Evolutionary conservation across 768 basidiomycete genomes (phyloP).

Genomic region (Boletellus ananas): DNA sequence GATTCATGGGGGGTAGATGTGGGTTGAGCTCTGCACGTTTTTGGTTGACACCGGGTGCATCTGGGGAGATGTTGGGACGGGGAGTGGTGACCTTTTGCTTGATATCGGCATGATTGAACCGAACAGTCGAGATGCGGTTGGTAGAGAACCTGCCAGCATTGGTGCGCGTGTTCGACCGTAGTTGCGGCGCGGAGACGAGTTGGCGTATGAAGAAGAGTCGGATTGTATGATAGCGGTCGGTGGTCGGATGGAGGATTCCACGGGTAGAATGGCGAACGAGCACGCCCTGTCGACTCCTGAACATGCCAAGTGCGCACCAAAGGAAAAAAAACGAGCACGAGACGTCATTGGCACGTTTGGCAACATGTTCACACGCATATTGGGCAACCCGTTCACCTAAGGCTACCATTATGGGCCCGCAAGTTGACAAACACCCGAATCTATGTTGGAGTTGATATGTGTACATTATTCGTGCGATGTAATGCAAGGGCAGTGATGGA

Average conservation of each 20-base stretch:
- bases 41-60: slow-evolving; percentile 3
- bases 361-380: background rate
- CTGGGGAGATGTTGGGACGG: background rate
- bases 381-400: too few relatives aligned
- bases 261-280: slow-evolving; percentile 26
- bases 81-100: slow-evolving; percentile 2
- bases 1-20: slow-evolving; percentile 33
- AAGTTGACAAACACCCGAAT: too few relatives aligned
- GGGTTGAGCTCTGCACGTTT: slow-evolving; percentile 7
- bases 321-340: too few relatives aligned
- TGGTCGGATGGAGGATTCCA: slow-evolving; percentile 23
- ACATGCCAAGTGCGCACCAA: slow-evolving; percentile 6
- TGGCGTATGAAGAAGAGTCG: slow-evolving; percentile 52
- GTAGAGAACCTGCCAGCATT: background rate
- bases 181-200: slow-evolving; percentile 5
- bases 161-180: background rate
- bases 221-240: slow-evolving; percentile 60
- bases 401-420: too few relatives aligned
- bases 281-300: slow-evolving; percentile 4
- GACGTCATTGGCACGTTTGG: slow-evolving; percentile 1
- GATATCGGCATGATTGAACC: slow-evolving; percentile 16
- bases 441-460: background rate
- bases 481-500: background rate
- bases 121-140: background rate
- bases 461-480: slow-evolving; percentile 1